Evolutionary conservation across 1,284 basidiomycete species (phyloP), one percentile per base, ranked within the genome.

Genomic region (Cryptococcus wingfieldii): DNA sequence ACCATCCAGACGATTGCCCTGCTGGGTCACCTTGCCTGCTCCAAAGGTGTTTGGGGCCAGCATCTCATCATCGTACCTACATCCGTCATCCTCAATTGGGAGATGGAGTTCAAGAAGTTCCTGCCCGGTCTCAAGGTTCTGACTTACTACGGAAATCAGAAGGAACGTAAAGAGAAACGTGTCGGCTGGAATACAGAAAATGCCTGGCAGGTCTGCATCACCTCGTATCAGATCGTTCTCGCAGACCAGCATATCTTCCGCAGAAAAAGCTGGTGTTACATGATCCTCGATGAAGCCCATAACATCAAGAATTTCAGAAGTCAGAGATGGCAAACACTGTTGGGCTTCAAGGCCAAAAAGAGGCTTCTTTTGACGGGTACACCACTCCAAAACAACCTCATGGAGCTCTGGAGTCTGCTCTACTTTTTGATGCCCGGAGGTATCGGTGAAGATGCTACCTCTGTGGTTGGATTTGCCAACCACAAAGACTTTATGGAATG

Each of bases 81-180:
- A 1, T 92, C 89, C 59, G 94, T 97, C 55, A 83, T 98, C 61
- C 81, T 97, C 56, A 97, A 98, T 71, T 98, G 94, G 94, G 94
- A 96, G 75, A 95, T 97, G 89, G 94, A 97, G 74, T 97, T 97
- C 81, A 96, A 97, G 77, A 96, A 96, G 77, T 97, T 97, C 71
- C 80, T 97, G 2, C 94, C 94, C 0, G 94, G 93, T 1, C 94
- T 97, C 82, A 89, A 86, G 66, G 85, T 90, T 54, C 80, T 98
- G 38, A 89, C 90, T 56, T 98, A 97, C 77, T 93, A 96, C 69
- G 94, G 94, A 31, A 85, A 82, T 47, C 88, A 89, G 55, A 92
- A 91, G 75, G 89, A 93, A 57, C 86, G 94, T 51, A 95, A 94
- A 74, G 92, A 96, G 65, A 84, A 95, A 47, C 86, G 94, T 10